These are phyloP conservation scores for Globisporangium paddicum DNA, from an alignment of 352 stramenopile species.

Conservation along the genomic window DNA sequence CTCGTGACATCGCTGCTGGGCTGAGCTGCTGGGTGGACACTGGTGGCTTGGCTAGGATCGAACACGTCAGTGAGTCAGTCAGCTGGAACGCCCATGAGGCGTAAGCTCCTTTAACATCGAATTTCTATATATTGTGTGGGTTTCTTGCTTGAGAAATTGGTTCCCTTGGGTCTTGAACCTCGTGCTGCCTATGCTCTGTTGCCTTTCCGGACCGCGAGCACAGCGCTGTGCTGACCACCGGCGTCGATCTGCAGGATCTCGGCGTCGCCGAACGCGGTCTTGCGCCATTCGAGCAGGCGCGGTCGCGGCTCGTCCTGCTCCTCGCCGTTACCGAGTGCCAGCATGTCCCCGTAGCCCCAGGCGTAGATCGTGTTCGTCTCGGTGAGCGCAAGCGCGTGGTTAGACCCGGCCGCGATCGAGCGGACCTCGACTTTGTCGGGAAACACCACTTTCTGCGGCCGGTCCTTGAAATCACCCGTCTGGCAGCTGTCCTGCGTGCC, in stretches of 20 bases:
- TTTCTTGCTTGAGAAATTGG: background rate
- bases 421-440: conserved; percentile 18
- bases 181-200: background rate
- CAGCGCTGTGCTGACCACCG: conserved; percentile 84
- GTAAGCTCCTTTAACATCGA: background rate
- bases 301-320: conserved; percentile 81
- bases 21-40: background rate
- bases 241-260: conserved; percentile 75
- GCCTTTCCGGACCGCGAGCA: conserved; percentile 39
- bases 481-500: conserved; percentile 73
- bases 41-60: background rate
- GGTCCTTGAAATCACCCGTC: conserved; percentile 78
- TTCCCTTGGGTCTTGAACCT: background rate
- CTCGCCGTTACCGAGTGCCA: conserved; percentile 82
- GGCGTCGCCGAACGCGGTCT: conserved; percentile 59
- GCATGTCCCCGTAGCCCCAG: conserved; percentile 93
- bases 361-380: conserved; percentile 74
- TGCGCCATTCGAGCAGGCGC: conserved; percentile 54
- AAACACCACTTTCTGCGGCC: conserved; percentile 68
- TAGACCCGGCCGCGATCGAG: conserved; percentile 71
- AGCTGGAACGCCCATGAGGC: background rate
- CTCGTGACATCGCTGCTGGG: background rate
- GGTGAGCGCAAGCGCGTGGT: conserved; percentile 84
- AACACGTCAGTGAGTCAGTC: background rate
- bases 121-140: conserved; percentile 1